Evolutionary conservation across 2,329 filamentous ascomycete species (phyloP), one percentile per base, ranked within the genome.

Genomic region (Colletotrichum sp.): DNA sequence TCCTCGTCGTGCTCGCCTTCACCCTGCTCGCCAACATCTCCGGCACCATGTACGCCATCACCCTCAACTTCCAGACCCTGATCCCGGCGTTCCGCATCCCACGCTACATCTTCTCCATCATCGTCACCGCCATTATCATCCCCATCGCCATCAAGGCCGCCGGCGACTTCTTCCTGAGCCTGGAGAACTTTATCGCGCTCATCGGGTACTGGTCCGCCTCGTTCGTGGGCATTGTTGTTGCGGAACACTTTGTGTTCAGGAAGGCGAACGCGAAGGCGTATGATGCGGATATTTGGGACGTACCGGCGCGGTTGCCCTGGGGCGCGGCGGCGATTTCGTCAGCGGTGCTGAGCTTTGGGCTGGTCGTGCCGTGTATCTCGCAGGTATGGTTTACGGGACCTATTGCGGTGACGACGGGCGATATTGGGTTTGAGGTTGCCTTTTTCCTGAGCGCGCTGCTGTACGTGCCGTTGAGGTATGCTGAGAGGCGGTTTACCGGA

Each of bases 341-440:
- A 0, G 89, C 85, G 28, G 44, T 86, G 1, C 77, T 87, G 26
- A 86, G 87, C 26, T 83, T 88, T 69, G 86, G 81, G 7, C 78
- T 88, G 21, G 87, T 93, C 3, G 85, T 93, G 8, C 91, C 92
- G 0, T 90, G 88, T 36, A 93, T 93, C 88, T 87, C 86, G 12
- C 90, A 92, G 82, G 89, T 87, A 6, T 93, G 91, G 91, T 93
- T 88, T 80, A 89, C 87, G 10, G 92, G 92, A 0, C 91, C 91
- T 0, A 90, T 93, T 78, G 92, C 91, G 1, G 83, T 87, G 82
- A 88, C 79, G 44, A 92, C 91, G 13, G 92, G 92, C 0, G 92
- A 94, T 78, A 90, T 94, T 81, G 92, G 92, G 0, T 93, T 94
- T 73, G 92, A 94, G 84, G 83, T 92, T 81, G 92, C 92, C 0